Base-by-base conservation (phyloP, 1,139 yeast species). In the Kodamaea derodonti region DNA sequence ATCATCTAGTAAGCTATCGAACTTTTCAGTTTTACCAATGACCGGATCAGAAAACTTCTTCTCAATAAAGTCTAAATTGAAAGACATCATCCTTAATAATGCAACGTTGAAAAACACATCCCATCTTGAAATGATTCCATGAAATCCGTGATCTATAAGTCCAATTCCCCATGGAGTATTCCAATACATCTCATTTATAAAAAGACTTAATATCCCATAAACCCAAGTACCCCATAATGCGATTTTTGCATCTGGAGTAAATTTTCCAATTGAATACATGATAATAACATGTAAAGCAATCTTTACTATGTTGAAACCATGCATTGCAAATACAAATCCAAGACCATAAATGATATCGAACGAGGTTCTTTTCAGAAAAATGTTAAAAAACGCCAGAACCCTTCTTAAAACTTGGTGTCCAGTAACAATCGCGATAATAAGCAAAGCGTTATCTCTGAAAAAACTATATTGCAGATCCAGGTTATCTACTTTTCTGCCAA, bases 81-180 rank as follows among this genome's bases (percentile, higher is more conserved):
- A 92, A 38, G 96, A 85, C 32, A 94, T 62, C 75, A 88, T 77
- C 46, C 97, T 72, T 36, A 94, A 69, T 43, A 92, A 65, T 1
- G 95, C 82, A 58, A 94, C 87, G 58, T 92, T 94, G 70, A 80
- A 94, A 49, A 85, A 86, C 7, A 94, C 97, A 53, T 92, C 97
- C 99, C 99, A 94, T 46, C 97, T 69, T 14, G 78, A 71, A 45
- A 92, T 80, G 17, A 90, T 71, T 0, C 98, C 97, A 54, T 66
- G 69, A 48, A 71, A 80, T 1, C 78, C 72, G 24, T 59, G 46
- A 48, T 80, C 95, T 46, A 86, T 54, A 16, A 73, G 56, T 0
- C 65, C 56, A 15, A 80, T 47, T 2, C 77, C 80, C 35, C 75
- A 69, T 13, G 74, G 75, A 38, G 72, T 66, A 18, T 73, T 69